Evolutionary conservation across 83 land plant species (phyloP).

Genomic region (Diphasiastrum complanatum): DNA sequence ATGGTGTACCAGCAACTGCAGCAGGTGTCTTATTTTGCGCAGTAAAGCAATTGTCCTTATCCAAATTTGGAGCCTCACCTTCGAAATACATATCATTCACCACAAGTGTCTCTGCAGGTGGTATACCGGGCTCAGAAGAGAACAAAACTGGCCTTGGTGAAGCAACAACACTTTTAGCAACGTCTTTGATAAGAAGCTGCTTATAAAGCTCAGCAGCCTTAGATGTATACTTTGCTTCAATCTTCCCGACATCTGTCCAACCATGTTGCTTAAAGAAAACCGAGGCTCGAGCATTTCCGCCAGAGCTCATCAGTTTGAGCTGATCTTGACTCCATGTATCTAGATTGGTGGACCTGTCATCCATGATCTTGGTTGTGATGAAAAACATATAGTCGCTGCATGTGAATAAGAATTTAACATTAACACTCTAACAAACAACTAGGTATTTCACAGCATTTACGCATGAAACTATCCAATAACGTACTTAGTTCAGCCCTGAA

Average conservation of each 20-base stretch:
- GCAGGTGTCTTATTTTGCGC: constrained; percentile 30
- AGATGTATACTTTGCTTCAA: constrained; percentile 95
- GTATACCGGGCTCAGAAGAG: constrained; percentile 1
- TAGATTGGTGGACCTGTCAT: constrained; percentile 72
- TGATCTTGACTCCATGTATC: constrained; percentile 94
- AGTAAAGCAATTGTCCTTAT: constrained; percentile 20
- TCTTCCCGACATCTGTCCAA: constrained; percentile 93
- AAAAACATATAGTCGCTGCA: no score
- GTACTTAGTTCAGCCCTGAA: no score
- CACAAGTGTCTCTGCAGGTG: background rate
- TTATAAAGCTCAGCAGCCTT: constrained; percentile 95
- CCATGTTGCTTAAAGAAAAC: constrained; percentile 98
- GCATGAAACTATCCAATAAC: no score
- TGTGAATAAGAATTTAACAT: no score
- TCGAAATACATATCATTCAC: no score
- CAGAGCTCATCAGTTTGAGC: constrained; percentile 81
- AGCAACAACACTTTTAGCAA: constrained; percentile 53
- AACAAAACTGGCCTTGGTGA: constrained; percentile 20
- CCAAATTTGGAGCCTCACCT: background rate
- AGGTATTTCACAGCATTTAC: no score
- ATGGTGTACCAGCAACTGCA: constrained; percentile 19
- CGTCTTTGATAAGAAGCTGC: constrained; percentile 85
- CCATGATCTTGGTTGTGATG: no score
- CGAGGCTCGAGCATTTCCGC: constrained; percentile 88
- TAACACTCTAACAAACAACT: no score